Base-by-base conservation (phyloP, 164 flowering plant species). In the Paratinospora sagittata region DNA sequence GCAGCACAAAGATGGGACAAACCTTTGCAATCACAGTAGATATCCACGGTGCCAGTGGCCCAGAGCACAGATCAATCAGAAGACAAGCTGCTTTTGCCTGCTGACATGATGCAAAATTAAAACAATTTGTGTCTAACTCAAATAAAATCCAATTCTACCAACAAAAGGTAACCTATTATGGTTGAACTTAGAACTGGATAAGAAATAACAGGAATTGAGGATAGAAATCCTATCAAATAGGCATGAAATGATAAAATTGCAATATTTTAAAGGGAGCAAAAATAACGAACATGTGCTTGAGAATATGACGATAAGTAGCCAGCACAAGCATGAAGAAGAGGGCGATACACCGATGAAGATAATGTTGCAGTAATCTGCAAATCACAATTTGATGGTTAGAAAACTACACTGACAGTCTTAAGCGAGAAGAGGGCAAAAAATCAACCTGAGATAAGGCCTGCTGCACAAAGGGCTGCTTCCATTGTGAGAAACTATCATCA, bases 81-180 rank as follows among this genome's bases (percentile, higher is more conserved):
- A 89, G 80, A 80, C 95, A 87, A 24, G 97, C 90, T 63, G 97
- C 87, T 84, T 86, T 93, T 45, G 86, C 97, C 98, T 92, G 89
- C 66, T 12, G 36, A 39, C 39, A 60, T 43, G 71, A 23, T 63
- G 67, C 57, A 68, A 34, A n/a, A 57, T 70, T 37, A 69, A 64
- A 27, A 41, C n/a, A 6, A 36, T n/a, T n/a, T 57, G 39, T 34
- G 30, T 57, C 3, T 43, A 62, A 24, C 0, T 55, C 63, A 27
- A 60, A 41, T 12, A 3, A n/a, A 37, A 47, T 19, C 55, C 66
- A 69, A 66, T 30, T 21, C 27, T 33, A 64, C 8, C 13, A 63
- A 37, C 39, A 43, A 55, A 55, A 21, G 21, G 21, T 55, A 55
- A 55, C 24, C 0, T 16, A 30, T 30, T 30, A 30, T 30, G 4